Evolutionary conservation across 2,329 filamentous ascomycete species (phyloP), one percentile per base, ranked within the genome.

Genomic region (Penicillium sp.): DNA sequence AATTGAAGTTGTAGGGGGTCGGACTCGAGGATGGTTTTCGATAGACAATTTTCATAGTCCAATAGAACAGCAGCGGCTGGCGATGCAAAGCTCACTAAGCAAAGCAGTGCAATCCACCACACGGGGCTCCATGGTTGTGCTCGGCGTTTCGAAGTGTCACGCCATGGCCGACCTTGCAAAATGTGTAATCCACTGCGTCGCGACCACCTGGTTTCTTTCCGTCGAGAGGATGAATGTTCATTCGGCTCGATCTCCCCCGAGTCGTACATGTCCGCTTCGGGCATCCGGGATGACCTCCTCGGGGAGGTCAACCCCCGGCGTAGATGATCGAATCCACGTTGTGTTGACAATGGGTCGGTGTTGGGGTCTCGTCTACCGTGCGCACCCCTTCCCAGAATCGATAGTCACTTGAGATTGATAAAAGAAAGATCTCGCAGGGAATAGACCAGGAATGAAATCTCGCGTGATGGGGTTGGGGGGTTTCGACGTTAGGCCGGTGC

Each of bases 31-130:
- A 78, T 77, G 51, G 77, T 74, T 42, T 75, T 69, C 42, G 69
- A 65, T 28, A 96, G 76, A 71, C 91, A 98, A 70, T 96, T 95
- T n/a, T 85, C 77, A 69, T 94, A 93, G 51, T 81, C 75, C 53
- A 96, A 72, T 59, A 82, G 80, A 39, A 82, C 88, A 43, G 85
- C 87, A 35, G 72, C 66, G 24, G 70, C 74, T 8, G 79, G 75
- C n/a, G 63, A 59, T n/a, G 57, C 41, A 44, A 57, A 53, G 2
- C 42, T 46, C 29, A 64, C 32, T 40, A 64, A 28, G 29, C 64
- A 52, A 35, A 67, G 10, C 38, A 64, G 29, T 31, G 54, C 38
- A 42, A 57, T 53, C 55, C 57, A 55, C 53, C 49, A 52, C 42
- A 41, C 28, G 15, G 42, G 29, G 31, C 34, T 43, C 51, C 53